Base-by-base conservation (phyloP, 495 filamentous ascomycete species). In the Letharia columbiana region DNA sequence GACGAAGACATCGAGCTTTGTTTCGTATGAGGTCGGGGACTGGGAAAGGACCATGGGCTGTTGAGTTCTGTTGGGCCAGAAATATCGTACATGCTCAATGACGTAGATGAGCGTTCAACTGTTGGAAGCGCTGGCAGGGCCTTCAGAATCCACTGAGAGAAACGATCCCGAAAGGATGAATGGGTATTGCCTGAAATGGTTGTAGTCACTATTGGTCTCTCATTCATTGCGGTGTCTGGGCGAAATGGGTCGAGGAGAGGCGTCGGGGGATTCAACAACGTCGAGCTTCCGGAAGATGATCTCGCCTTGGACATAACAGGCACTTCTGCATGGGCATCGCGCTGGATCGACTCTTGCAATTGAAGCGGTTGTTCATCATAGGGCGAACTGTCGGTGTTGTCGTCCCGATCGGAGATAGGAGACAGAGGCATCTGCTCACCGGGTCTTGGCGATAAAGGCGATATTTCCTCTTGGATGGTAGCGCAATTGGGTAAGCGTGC, bases 401-500 rank as follows among this genome's bases (percentile, higher is more conserved):
- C 44, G 3, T 69, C 56, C n/a, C 64, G 47, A 56, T 66, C 35
- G n/a, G 61, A 56, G 44, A 61, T 62, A n/a, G 60, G 66, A 40
- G 62, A 62, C 1, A 59, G 42, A 44, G 44, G 52, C 52, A 49
- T 31, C 17, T 52, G 49, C 6, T 50, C 56, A 35, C 57, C 23
- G 56, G 42, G 54, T 37, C 23, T 54, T 45, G 63, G 54, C n/a
- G 64, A 60, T 17, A 60, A 44, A 23, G 69, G 61, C 31, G 67
- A 64, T 35, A 64, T 66, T 41, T 72, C 71, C 61, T 72, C 71
- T 18, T 66, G 54, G 8, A 72, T 68, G 54, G 54, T 57, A 57
- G 54, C 54, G 17, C 54, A 57, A 13, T 72, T 69, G 8, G 69
- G 69, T 6, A 70, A 64, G 62, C 64, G 66, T n/a, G 50, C 65